These are phyloP conservation scores for Colletotrichum endophyticum DNA, from an alignment of 2,329 filamentous ascomycete genomes.

Conservation along the genomic window DNA sequence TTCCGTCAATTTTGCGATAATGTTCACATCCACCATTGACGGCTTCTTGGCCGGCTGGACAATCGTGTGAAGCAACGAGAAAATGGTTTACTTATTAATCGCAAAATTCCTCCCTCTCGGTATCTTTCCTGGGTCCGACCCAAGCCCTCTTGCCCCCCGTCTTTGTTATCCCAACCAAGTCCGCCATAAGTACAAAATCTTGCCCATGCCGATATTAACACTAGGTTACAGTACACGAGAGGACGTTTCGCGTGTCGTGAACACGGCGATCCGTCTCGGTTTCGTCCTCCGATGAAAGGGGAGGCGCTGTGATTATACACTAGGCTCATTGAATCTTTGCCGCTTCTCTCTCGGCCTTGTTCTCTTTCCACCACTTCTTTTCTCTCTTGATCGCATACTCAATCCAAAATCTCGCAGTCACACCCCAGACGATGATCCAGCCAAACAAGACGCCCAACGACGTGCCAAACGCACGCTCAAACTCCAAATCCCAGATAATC, in stretches of 20 bases:
- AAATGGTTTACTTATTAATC: slow-evolving; percentile 2
- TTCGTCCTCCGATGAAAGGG: not conserved
- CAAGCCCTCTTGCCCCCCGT: not conserved
- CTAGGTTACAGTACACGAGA: slow-evolving; percentile 2
- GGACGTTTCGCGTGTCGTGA: too few relatives aligned
- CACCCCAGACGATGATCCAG: slow-evolving; percentile 18
- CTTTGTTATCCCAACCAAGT: not conserved
- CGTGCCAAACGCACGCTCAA: slow-evolving; percentile 15
- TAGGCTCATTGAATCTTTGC: slow-evolving; percentile 18
- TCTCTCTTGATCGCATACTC: slow-evolving; percentile 13
- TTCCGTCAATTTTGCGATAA: not conserved
- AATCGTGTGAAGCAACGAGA: not conserved
- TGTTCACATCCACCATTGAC: not conserved
- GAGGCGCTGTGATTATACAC: slow-evolving; percentile 15
- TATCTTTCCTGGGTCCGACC: not conserved
- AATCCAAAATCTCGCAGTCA: slow-evolving; percentile 12
- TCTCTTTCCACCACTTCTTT: slow-evolving; percentile 18
- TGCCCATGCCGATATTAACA: slow-evolving; percentile 12
- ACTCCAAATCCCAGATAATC: slow-evolving; percentile 18
- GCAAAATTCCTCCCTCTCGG: not conserved
- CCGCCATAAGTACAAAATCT: slow-evolving; percentile 10
- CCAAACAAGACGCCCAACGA: slow-evolving; percentile 12
- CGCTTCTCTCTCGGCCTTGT: slow-evolving; percentile 11
- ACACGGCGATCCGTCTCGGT: not conserved
- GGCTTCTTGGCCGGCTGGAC: not conserved